Evolutionary conservation across 2,329 filamentous ascomycete species (phyloP), one percentile per base, ranked within the genome.

Genomic region (Pseudogymnoascus sp.): DNA sequence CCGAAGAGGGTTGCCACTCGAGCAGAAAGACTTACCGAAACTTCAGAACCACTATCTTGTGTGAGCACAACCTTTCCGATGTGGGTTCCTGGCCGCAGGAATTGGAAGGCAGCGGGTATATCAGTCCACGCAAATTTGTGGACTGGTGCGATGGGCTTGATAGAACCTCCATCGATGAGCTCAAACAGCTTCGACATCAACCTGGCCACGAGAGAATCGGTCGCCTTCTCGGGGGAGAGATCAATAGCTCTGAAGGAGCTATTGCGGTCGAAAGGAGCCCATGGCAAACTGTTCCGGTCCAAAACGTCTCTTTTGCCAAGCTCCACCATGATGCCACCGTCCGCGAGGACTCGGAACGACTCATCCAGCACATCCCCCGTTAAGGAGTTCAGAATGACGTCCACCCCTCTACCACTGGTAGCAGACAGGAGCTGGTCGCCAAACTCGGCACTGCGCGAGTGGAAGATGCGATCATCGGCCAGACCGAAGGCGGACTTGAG

Each of bases 381-480:
- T 2, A 73, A 65, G n/a, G 70, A 71, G 57, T 73, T 73, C 5
- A 74, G 61, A 3, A 74, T 66, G 2, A 72, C 64, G 60, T 74
- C 71, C n/a, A 74, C 70, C 16, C 72, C 72, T 16, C 64, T 28
- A 7, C 68, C 67, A 12, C 67, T 64, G 6, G 71, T 73, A 1
- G 62, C 64, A 7, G 60, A n/a, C 59, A 63, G 65, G 7, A 75
- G 63, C 0, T 79, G 63, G 3, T 65, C 59, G 0, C 67, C 64
- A 11, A 74, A 71, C 16, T 77, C 74, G n/a, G 65, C 67, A 25
- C 73, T 71, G 6, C 71, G 68, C 25, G 72, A 70, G 41, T 28
- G 18, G 41, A 50, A 50, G 18, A 50, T 28, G 41, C 25, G 41
- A 28, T 50, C 41, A 14, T 50, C 41, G 20, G 41, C 41, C 20